These are phyloP conservation scores for Mycena epipterygia DNA, from an alignment of 768 basidiomycete species.

Conservation along the genomic window DNA sequence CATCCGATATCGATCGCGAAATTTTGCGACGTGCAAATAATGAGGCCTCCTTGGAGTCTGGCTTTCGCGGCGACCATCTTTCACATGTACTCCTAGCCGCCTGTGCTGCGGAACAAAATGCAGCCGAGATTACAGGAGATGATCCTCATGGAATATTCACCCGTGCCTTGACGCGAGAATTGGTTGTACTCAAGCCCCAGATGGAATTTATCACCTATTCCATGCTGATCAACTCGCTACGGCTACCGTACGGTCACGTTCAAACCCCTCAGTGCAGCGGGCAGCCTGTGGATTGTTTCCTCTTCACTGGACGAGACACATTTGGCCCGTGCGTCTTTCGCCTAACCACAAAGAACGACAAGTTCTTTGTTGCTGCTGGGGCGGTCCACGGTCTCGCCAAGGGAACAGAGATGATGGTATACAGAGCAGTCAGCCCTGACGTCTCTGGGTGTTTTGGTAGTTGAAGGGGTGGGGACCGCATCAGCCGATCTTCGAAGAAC, in stretches of 20 bases:
- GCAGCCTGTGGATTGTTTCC: not conserved
- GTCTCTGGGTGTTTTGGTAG: not conserved
- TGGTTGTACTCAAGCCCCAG: not conserved
- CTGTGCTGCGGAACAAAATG: conserved; percentile 9
- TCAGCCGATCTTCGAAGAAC: not conserved
- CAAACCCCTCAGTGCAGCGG: conserved; percentile 12
- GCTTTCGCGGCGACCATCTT: conserved; percentile 10
- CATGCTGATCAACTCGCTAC: not conserved
- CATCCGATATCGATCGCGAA: conserved; percentile 2
- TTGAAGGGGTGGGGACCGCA: not conserved
- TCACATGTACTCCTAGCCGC: conserved; percentile 19
- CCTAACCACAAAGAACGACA: not conserved
- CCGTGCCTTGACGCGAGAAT: not conserved
- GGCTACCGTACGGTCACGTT: not conserved
- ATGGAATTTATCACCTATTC: not conserved
- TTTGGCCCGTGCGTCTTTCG: not conserved
- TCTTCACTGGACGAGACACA: conserved; percentile 11
- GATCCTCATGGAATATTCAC: not conserved
- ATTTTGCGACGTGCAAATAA: not conserved
- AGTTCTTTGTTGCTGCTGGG: not conserved
- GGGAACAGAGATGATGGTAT: conserved; percentile 10
- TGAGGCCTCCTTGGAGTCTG: not conserved
- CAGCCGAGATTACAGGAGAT: conserved; percentile 2
- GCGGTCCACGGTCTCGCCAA: conserved; percentile 1
- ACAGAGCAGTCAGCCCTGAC: not conserved